Conservation (phyloP, 768 basidiomycete genomes). For the Trametopsis cervina region DNA sequence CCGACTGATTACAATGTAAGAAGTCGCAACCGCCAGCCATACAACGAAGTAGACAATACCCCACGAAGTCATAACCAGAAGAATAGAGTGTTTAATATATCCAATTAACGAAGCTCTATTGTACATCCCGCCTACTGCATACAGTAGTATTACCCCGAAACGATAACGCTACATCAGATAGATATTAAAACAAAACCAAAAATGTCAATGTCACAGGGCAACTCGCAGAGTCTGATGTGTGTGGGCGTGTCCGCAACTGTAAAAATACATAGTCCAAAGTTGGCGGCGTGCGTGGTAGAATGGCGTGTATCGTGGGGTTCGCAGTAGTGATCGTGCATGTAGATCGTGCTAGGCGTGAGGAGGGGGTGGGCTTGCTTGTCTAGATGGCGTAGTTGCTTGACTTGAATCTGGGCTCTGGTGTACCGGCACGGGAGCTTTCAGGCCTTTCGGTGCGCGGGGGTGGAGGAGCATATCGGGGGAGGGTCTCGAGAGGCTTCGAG, state of each 20-base stretch:
- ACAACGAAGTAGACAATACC: too few relatives aligned
- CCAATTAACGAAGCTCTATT: too few relatives aligned
- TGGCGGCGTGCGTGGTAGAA: background rate
- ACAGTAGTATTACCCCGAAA: too few relatives aligned
- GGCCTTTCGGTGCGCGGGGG: conserved; percentile 13
- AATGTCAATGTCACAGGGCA: too few relatives aligned
- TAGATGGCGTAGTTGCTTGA: conserved; percentile 26
- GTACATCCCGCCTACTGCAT: too few relatives aligned
- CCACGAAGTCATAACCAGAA: too few relatives aligned
- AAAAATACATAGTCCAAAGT: background rate
- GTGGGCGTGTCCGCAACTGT: background rate
- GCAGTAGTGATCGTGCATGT: background rate
- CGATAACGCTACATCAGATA: too few relatives aligned
- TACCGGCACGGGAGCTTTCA: conserved; percentile 17
- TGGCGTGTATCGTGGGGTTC: background rate
- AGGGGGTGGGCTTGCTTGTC: background rate
- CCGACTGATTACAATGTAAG: too few relatives aligned
- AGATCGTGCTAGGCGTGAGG: background rate
- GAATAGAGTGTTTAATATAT: too few relatives aligned
- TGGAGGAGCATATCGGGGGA: conserved; percentile 42
- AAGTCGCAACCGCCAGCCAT: too few relatives aligned
- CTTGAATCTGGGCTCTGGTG: conserved; percentile 25
- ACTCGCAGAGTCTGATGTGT: background rate
- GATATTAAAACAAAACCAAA: too few relatives aligned
- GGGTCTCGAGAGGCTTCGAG: conserved; percentile 49